Evolutionary conservation across 208 protist genomes (phyloP), one percentile per base, ranked within the genome.

Genomic region (Porcisia hertigi): DNA sequence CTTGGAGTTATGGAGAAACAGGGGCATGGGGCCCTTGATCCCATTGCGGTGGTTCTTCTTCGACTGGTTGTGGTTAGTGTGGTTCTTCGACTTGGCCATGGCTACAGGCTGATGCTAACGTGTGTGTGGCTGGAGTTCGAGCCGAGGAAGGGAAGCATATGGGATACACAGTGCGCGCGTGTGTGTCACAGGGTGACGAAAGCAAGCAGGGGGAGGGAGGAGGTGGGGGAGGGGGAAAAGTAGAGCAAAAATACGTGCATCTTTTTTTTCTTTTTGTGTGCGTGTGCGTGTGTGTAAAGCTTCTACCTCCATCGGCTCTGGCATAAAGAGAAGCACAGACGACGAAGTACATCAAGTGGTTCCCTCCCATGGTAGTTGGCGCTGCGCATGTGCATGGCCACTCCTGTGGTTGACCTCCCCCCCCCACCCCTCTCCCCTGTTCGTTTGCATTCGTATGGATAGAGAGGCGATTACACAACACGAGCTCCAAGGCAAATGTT

Each of bases 11-110:
- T 89, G 80, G 74, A 94, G 73, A 77, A 83, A 82, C 64, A 91
- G 52, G 62, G 91, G 91, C 80, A 94, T 72, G 75, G 94, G 82
- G 76, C 82, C 83, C 83, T 95, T 95, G 80, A 97, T 96, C 73
- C 94, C 94, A 84, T 97, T 97, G 82, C 91, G 86, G 90, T 97
- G 94, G 82, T 95, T 95, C 91, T 97, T 97, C 77, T 83, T 82
- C 81, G 91, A 96, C 87, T 97, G 92, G 88, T 97, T 97, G 90
- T 97, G 94, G 88, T 97, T 97, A 7, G 94, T 97, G 89, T 97
- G 94, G 88, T 97, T 97, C 92, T 97, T 97, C 57, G 94, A 97
- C 91, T 97, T 97, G 77, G 94, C 94, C 94, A 97, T 97, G 80
- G 73, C 75, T 82, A 62, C 75, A 55, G 7, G 18, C 47, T 49